Base-by-base conservation (phyloP, 2,329 filamentous ascomycete species). In the Colletotrichum sp. region DNA sequence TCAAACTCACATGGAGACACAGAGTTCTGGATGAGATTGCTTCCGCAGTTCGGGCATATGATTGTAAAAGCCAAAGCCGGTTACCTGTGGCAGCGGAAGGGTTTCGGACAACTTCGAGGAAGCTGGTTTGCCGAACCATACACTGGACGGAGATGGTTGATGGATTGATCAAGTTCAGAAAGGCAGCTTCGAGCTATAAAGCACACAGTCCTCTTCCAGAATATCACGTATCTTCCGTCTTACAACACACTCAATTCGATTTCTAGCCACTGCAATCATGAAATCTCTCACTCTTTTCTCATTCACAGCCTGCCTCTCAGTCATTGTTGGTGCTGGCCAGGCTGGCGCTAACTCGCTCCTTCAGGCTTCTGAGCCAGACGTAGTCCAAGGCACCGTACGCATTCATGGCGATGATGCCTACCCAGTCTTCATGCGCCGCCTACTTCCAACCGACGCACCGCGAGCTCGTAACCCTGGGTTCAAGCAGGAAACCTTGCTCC, bases 31-130 rank as follows among this genome's bases (percentile, higher is more conserved):
- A 12, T 0, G 5, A 6, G 38, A n/a, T 12, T 43, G 18, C 38
- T 43, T 43, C 38, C 18, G 38, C 12, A 43, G 5, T 43, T 43
- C 38, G 38, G 38, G 1, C 38, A 10, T 43, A n/a, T 1, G 38
- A 18, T 10, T 6, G 5, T 43, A 0, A 0, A 6, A n/a, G 9
- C 18, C 38, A n/a, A 43, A n/a, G 3, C 1, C 0, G 18, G 18
- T 43, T 1, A 0, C 38, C 1, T 1, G 18, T 43, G 38, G 38
- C 18, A 43, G 38, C 0, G 38, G 0, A n/a, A 0, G 38, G 0
- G 9, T 0, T 43, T 43, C 18, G 38, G 38, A 12, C 38, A 43
- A 43, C 38, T 12, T 43, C 38, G 5, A n/a, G 0, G 38, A 43
- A 43, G 8, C 38, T 9, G 9, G 8, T 10, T n/a, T 43, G 8